These are phyloP conservation scores for Mesembryanthemum crystallinum DNA, from an alignment of 148 eudicot genomes.

Conservation along the genomic window DNA sequence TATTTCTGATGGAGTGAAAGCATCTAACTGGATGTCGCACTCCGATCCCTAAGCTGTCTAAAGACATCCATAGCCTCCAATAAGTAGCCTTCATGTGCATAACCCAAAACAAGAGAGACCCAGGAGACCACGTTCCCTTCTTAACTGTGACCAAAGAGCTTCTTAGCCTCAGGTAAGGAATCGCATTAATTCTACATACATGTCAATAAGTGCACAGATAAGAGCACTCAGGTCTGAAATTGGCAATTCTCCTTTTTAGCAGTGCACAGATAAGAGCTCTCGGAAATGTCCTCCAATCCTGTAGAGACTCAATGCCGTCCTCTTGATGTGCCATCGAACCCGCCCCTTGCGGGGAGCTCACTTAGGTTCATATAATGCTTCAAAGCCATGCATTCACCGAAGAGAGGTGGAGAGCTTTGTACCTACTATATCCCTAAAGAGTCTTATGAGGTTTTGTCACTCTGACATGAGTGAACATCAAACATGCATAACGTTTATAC, in stretches of 20 bases:
- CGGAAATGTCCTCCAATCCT: too few relatives aligned
- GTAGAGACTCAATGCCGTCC: too few relatives aligned
- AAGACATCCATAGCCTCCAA: constrained; percentile 57
- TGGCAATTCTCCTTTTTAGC: constrained; percentile 44
- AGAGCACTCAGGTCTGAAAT: constrained; percentile 38
- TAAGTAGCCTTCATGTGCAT: constrained; percentile 59
- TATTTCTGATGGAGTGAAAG: constrained; percentile 59
- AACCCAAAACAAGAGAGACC: constrained; percentile 65
- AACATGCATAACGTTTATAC: too few relatives aligned
- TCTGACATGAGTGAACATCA: too few relatives aligned
- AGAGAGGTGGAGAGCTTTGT: too few relatives aligned
- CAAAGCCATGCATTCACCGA: too few relatives aligned
- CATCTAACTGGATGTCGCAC: constrained; percentile 43
- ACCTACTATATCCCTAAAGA: too few relatives aligned
- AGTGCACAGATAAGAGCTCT: too few relatives aligned
- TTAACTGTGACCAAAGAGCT: constrained; percentile 55
- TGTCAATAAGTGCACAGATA: constrained; percentile 69
- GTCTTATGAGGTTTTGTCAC: too few relatives aligned
- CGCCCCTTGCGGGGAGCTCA: too few relatives aligned
- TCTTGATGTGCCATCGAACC: too few relatives aligned
- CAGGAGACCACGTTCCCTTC: constrained; percentile 62
- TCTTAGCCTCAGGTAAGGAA: constrained; percentile 39
- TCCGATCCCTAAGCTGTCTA: constrained; percentile 57
- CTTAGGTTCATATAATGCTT: too few relatives aligned
- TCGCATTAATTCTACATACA: constrained; percentile 85